Percentiles rank a stretch among this genome's conserved stretches.
Conservation (phyloP, 2,329 filamentous ascomycete genomes). For the Diaporthe capsici region DNA sequence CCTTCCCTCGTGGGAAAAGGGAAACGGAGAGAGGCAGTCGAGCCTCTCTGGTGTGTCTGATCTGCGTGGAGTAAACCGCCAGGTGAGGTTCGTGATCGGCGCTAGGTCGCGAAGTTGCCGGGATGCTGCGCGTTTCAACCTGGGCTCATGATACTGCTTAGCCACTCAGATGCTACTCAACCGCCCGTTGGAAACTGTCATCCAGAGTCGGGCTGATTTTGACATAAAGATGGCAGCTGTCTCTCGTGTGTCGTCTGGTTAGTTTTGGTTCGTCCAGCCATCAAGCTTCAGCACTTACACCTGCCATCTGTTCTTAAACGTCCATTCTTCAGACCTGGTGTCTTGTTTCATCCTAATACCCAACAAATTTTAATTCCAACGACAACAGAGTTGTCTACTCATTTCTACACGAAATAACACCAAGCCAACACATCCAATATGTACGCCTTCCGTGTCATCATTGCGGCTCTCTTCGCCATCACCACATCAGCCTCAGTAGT, state of each 20-base stretch:
- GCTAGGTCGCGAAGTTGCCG: conserved; percentile 19
- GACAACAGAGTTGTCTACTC: not conserved
- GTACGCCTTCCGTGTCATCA: conserved; percentile 21
- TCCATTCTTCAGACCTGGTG: conserved; percentile 28
- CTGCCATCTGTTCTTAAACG: conserved; percentile 20
- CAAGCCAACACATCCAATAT: not conserved
- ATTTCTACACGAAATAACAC: not conserved
- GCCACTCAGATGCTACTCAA: conserved; percentile 23
- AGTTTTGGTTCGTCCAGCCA: conserved; percentile 22
- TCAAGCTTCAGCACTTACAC: conserved; percentile 10
- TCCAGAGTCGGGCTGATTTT: conserved; percentile 26
- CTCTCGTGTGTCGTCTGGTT: conserved; percentile 19
- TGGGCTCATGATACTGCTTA: conserved; percentile 29
- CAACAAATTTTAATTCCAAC: not conserved
- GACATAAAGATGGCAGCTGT: conserved; percentile 34
- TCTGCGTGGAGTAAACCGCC: conserved; percentile 18
- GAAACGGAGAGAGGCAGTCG: not conserved
- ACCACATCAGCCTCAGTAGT: conserved; percentile 7
- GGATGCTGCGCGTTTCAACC: conserved; percentile 24
- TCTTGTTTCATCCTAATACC: conserved; percentile 25
- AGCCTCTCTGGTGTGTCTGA: conserved; percentile 17
- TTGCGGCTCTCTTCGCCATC: conserved; percentile 24
- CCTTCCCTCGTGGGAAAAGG: conserved; percentile 12
- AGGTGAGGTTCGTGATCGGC: conserved; percentile 21
- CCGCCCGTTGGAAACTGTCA: conserved; percentile 12